Evolutionary conservation across 225 moss, liverwort and hornwort species (phyloP).

Genomic region (Climacium dendroides): DNA sequence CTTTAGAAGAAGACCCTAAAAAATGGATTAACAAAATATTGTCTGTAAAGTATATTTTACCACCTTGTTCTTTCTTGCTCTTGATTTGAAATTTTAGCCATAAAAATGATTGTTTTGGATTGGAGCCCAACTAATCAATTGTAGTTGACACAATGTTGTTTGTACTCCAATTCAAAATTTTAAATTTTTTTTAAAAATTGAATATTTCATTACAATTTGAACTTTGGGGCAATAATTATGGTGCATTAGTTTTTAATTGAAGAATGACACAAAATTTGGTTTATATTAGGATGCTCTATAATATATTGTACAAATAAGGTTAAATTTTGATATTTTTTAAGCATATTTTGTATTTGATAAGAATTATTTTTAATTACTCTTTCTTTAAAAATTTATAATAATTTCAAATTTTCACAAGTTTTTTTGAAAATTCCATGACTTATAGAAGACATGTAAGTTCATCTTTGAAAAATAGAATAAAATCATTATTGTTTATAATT

Average conservation of each 20-base stretch:
- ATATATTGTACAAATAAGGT: not conserved
- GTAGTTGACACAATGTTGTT: not conserved
- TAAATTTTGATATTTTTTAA: not conserved
- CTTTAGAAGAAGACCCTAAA: not conserved
- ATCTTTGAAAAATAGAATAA: not conserved
- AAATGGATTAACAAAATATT: too few species aligned
- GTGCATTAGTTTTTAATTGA: not conserved
- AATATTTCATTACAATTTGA: too few species aligned
- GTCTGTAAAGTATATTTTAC: fast-evolving
- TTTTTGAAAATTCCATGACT: not conserved
- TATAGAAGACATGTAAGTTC: not conserved
- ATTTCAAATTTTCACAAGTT: not conserved
- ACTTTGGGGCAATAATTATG: fast-evolving
- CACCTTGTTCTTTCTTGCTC: fast-evolving
- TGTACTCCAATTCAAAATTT: not conserved
- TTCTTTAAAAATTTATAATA: not conserved
- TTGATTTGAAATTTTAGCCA: not conserved
- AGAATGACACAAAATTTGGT: not conserved
- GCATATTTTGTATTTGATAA: not conserved
- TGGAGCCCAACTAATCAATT: not conserved
- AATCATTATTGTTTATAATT: fast-evolving
- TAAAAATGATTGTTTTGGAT: not conserved
- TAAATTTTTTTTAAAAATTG: not conserved
- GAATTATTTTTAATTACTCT: not conserved
- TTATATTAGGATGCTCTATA: not conserved